Conservation (phyloP, 371 early-diverging fungal species). For the Ordospora pajunii region DNA sequence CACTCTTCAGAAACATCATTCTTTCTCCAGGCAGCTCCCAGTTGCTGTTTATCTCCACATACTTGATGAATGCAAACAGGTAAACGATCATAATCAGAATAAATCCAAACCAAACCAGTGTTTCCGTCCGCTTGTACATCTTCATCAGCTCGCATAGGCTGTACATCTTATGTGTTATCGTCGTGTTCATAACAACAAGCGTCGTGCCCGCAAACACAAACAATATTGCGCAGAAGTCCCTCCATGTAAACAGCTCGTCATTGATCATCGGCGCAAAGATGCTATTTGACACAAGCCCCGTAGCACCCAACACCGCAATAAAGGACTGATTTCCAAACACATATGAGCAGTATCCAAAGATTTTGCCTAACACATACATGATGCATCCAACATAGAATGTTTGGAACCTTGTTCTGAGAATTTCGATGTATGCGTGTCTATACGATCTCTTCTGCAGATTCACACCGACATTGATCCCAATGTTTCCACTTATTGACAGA, state of each 20-base stretch:
- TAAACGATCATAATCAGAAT: constrained; percentile 63
- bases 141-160: constrained; percentile 68
- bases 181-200: constrained; percentile 68
- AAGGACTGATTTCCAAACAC: constrained; percentile 76
- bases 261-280: constrained; percentile 74
- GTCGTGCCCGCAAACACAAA: constrained; percentile 70
- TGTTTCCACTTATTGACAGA: constrained; percentile 66
- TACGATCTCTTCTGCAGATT: constrained; percentile 74
- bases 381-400: constrained; percentile 64
- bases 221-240: constrained; percentile 68
- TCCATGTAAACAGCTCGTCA: constrained; percentile 66
- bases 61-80: constrained; percentile 63
- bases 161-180: constrained; percentile 63
- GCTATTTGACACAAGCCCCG: constrained; percentile 71
- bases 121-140: constrained; percentile 65
- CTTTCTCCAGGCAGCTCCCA: constrained; percentile 49
- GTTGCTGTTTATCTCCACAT: constrained; percentile 67
- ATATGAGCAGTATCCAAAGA: constrained; percentile 68
- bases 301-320: constrained; percentile 70
- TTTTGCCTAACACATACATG: constrained; percentile 67
- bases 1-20: constrained; percentile 38
- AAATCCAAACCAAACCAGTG: constrained; percentile 66
- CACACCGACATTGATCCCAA: constrained; percentile 70
- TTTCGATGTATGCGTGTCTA: constrained; percentile 52
- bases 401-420: constrained; percentile 32